Base-by-base conservation (phyloP, 2,329 filamentous ascomycete species). In the Xylariaceae sp. region DNA sequence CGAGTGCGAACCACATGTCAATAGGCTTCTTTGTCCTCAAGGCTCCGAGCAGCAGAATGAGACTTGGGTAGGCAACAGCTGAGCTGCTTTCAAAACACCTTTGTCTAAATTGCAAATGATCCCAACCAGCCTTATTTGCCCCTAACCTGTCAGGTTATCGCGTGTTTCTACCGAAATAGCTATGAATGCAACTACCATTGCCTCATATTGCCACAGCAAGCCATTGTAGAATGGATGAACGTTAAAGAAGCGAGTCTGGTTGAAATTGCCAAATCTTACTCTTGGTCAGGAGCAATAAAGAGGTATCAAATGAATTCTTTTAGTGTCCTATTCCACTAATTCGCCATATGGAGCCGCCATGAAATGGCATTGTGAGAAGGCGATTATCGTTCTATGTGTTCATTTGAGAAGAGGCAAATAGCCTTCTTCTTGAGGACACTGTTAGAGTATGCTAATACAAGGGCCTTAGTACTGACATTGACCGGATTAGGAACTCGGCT, bases 401-500 rank as follows among this genome's bases (percentile, higher is more conserved):
- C 28, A 26, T 16, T 40, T 45, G 37, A 51, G 31, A 39, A 31
- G 34, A 47, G 41, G 40, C 50, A 28, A 63, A 56, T 36, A 48
- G 48, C 39, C 51, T 51, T 43, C 36, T 60, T 12, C 14, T 31
- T 41, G 51, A 46, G 43, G 33, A 60, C 40, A 48, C 9, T 33
- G n/a, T 16, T 12, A 14, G 5, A 48, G 26, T 40, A 12, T 9
- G 12, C 26, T 28, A 23, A 36, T 47, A 37, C 29, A 58, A 53
- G 45, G 51, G 41, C 12, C 33, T 34, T 39, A 26, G n/a, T 21
- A 33, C 43, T 53, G 6, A 50, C 21, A 7, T 23, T 34, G 49
- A 24, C 68, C 66, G 69, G 65, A 70, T 67, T 47, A 45, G 67
- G 67, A 61, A 65, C 33, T 31, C 16, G 8, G 39, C 37, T 52